phyloP scores from a whole-genome alignment of 2,329 filamentous ascomycete species.

The Clarireedia sp. region DNA sequence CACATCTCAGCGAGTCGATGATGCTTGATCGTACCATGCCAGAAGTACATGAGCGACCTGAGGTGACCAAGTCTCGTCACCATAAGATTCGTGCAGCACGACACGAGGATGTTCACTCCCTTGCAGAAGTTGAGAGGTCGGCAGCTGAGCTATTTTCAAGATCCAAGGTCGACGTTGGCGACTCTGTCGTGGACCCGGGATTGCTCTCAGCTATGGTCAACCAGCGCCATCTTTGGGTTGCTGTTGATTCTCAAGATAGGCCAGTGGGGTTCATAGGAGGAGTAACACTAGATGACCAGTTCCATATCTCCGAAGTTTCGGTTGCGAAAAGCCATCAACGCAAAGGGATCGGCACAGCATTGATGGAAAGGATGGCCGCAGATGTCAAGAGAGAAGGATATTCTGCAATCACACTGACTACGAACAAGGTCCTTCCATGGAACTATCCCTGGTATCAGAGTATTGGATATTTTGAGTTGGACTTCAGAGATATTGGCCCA shows the following conservation, averaged over 20 bases:
- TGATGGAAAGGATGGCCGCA: slow-evolving; percentile 25
- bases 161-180: slow-evolving; percentile 19
- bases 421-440: slow-evolving; percentile 24
- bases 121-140: slow-evolving; percentile 26
- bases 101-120: slow-evolving; percentile 23
- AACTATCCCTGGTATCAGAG: slow-evolving; percentile 27
- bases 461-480: slow-evolving; percentile 24
- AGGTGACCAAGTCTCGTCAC: neutral
- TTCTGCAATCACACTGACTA: slow-evolving; percentile 25
- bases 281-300: slow-evolving; percentile 23
- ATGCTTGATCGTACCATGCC: slow-evolving; percentile 1
- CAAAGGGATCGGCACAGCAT: slow-evolving; percentile 24
- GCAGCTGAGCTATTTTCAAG: slow-evolving; percentile 23
- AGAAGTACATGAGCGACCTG: slow-evolving; percentile 6
- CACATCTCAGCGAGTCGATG: neutral
- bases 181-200: slow-evolving; percentile 19
- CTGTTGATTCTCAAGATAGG: slow-evolving; percentile 20
- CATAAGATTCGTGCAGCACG: slow-evolving; percentile 6
- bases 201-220: slow-evolving; percentile 18
- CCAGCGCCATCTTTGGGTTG: slow-evolving; percentile 26
- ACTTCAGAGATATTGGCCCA: slow-evolving; percentile 12
- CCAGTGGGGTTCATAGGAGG: slow-evolving; percentile 27
- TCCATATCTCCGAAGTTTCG: slow-evolving; percentile 27
- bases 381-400: slow-evolving; percentile 23
- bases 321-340: slow-evolving; percentile 24